A percentile compares a stretch with the other conserved stretches of the same genome.
These are phyloP conservation scores for Sicyos baderoa DNA, from an alignment of 306 rosid genomes.

Conservation along the genomic window DNA sequence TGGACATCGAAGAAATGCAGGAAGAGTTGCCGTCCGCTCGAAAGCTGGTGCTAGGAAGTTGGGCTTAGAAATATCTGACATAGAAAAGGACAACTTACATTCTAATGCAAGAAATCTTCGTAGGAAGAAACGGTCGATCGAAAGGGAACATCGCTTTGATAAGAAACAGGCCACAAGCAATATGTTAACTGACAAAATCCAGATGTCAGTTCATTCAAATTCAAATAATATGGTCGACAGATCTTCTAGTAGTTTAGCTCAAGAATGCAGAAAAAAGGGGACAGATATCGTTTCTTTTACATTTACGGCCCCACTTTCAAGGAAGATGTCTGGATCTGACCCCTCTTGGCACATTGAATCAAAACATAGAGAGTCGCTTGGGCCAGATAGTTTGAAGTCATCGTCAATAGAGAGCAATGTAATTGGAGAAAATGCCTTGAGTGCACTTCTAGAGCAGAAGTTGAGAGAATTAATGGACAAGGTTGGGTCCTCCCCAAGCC, in stretches of 20 bases:
- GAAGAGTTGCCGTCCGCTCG: slow-evolving; percentile 41
- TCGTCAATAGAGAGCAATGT: slow-evolving; percentile 67
- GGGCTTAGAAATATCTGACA: slow-evolving; percentile 39
- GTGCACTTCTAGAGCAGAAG: slow-evolving; percentile 81
- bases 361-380: slow-evolving; percentile 30
- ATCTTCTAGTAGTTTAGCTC: slow-evolving; percentile 39
- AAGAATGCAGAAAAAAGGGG: slow-evolving; percentile 56
- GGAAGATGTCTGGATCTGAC: slow-evolving; percentile 46
- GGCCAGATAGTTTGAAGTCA: slow-evolving; percentile 42
- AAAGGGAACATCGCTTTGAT: slow-evolving; percentile 48
- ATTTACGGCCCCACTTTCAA: slow-evolving; percentile 78
- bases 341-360: slow-evolving; percentile 37
- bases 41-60: slow-evolving; percentile 56
- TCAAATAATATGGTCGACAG: slow-evolving; percentile 33
- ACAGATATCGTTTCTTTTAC: slow-evolving; percentile 92
- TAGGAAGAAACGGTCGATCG: slow-evolving; percentile 74
- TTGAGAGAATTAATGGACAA: slow-evolving; percentile 58
- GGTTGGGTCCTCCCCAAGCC: slow-evolving; percentile 35
- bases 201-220: slow-evolving; percentile 42
- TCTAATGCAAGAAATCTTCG: slow-evolving; percentile 48
- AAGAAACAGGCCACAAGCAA: slow-evolving; percentile 46
- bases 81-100: slow-evolving; percentile 56
- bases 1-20: slow-evolving; percentile 53
- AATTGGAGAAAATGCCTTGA: slow-evolving; percentile 68
- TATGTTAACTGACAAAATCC: slow-evolving; percentile 43